A percentile compares a stretch with the other conserved stretches of the same genome.
Evolutionary conservation across 208 protist genomes (phyloP).

Genomic region (Herpetomonas samuelpessoai): DNA sequence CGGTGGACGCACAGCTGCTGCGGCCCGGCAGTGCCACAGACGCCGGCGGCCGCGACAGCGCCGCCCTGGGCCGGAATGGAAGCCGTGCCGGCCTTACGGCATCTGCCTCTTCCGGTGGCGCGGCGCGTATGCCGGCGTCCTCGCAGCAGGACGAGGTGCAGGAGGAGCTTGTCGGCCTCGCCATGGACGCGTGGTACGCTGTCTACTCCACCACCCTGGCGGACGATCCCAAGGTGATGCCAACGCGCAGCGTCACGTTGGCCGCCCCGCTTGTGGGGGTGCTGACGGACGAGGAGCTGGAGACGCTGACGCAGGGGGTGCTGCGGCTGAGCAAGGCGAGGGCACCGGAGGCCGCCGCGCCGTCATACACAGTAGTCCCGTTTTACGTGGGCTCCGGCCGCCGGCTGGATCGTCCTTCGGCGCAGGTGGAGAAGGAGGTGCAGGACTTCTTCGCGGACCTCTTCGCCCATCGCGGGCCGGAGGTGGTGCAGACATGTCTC

Average conservation of each 20-base stretch:
- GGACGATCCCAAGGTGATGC: slow-evolving; percentile 50
- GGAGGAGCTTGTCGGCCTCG: slow-evolving; percentile 65
- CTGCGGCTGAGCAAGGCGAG: slow-evolving; percentile 10
- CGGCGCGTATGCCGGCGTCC: too few species aligned
- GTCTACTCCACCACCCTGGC: slow-evolving; percentile 78
- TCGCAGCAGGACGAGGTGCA: slow-evolving; percentile 29
- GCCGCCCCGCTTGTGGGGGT: slow-evolving; percentile 54
- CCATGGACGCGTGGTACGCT: slow-evolving; percentile 85
- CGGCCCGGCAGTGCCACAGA: slow-evolving; percentile 15
- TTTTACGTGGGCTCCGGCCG: slow-evolving; percentile 51
- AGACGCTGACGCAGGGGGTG: slow-evolving; percentile 48
- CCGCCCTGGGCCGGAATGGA: not conserved
- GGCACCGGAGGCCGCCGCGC: not conserved
- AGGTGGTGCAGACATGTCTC: slow-evolving; percentile 47
- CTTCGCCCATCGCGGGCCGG: slow-evolving; percentile 47
- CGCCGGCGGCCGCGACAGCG: not conserved
- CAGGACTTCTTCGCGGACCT: slow-evolving; percentile 63
- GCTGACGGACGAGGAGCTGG: slow-evolving; percentile 49
- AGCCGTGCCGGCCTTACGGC: not conserved
- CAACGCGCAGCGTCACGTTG: slow-evolving; percentile 55
- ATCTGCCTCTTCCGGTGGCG: not conserved
- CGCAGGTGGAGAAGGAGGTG: slow-evolving; percentile 71
- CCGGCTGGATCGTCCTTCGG: slow-evolving; percentile 67
- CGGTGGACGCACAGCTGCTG: not conserved
- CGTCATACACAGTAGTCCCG: slow-evolving; percentile 31